Evolutionary conservation across 164 flowering plant species (phyloP).

Genomic region (Dillenia turbinata): DNA sequence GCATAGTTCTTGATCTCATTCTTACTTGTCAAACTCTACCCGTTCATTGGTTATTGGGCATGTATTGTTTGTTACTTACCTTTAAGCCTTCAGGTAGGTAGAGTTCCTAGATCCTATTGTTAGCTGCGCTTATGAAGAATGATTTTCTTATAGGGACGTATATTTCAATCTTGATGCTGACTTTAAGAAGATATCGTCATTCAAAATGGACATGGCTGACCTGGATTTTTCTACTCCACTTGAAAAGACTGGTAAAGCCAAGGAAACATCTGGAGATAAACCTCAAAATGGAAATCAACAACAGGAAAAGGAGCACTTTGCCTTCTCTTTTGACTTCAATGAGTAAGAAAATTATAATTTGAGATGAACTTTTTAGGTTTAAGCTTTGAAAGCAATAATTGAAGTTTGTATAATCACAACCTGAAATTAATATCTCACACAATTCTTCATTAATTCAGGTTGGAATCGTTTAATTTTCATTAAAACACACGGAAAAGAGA

Average conservation of each 20-base stretch:
- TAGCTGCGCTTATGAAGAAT: conserved; percentile 6
- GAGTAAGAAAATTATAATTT: conserved; percentile 36
- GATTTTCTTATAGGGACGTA: conserved; percentile 57
- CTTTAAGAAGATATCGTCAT: conserved; percentile 72
- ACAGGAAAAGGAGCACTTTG: conserved; percentile 39
- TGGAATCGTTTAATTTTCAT: conserved; percentile 56
- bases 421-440: no score
- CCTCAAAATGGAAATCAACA: conserved; percentile 30
- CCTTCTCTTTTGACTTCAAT: conserved; percentile 72
- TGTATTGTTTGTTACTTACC: no score
- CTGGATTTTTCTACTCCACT: conserved; percentile 70
- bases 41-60: no score
- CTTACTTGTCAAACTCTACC: no score
- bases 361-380: no score
- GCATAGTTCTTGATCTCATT: no score
- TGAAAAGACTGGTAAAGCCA: conserved; percentile 40
- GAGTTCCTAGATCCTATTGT: neutral
- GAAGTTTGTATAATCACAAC: neutral
- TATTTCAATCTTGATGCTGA: conserved; percentile 77
- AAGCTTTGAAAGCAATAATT: no score
- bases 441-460: conserved; percentile 25
- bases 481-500: conserved; percentile 33
- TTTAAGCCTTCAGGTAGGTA: no score
- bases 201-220: conserved; percentile 81
- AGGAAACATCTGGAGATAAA: conserved; percentile 41